A percentile compares a stretch with the other conserved stretches of the same genome.
These are phyloP conservation scores for Pueraria montana DNA, from an alignment of 306 rosid genomes.

Conservation along the genomic window DNA sequence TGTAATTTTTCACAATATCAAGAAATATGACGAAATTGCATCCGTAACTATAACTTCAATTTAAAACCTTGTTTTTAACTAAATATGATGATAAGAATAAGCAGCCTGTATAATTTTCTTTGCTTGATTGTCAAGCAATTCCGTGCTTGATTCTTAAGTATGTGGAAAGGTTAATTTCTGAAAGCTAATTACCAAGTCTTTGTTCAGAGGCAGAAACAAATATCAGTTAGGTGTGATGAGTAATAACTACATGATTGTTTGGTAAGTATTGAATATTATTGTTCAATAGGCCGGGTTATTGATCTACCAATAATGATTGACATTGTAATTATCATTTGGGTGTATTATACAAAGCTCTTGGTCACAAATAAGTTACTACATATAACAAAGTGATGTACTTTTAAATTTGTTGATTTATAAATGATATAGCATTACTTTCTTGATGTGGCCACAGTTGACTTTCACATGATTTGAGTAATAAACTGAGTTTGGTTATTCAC, in stretches of 20 bases:
- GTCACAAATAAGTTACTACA: slow-evolving; percentile 3
- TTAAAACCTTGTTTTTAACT: not conserved
- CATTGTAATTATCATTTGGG: slow-evolving; percentile 42
- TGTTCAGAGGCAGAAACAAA: slow-evolving; percentile 24
- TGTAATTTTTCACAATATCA: too few relatives aligned
- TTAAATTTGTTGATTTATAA: slow-evolving; percentile 10
- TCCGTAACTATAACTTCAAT: not conserved
- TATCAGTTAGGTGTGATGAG: slow-evolving; percentile 47
- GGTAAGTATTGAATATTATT: slow-evolving; percentile 23
- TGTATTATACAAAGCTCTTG: slow-evolving; percentile 27
- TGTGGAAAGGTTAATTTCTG: slow-evolving; percentile 34
- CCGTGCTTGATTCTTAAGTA: slow-evolving; percentile 39
- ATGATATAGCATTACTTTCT: slow-evolving; percentile 19
- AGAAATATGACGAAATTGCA: too few relatives aligned
- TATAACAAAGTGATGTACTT: not conserved
- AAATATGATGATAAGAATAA: not conserved
- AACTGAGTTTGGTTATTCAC: slow-evolving; percentile 8
- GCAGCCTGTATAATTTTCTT: slow-evolving; percentile 25
- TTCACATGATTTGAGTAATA: slow-evolving; percentile 27
- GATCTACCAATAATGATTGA: not conserved
- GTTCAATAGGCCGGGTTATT: not conserved
- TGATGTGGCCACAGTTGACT: slow-evolving; percentile 34
- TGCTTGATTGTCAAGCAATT: slow-evolving; percentile 49
- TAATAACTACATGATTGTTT: slow-evolving; percentile 10
- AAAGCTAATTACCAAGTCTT: slow-evolving; percentile 20